A percentile compares a stretch with the other conserved stretches of the same genome.
These are phyloP conservation scores for Colletotrichum caudatum DNA, from an alignment of 2,329 filamentous ascomycete genomes.

Conservation along the genomic window DNA sequence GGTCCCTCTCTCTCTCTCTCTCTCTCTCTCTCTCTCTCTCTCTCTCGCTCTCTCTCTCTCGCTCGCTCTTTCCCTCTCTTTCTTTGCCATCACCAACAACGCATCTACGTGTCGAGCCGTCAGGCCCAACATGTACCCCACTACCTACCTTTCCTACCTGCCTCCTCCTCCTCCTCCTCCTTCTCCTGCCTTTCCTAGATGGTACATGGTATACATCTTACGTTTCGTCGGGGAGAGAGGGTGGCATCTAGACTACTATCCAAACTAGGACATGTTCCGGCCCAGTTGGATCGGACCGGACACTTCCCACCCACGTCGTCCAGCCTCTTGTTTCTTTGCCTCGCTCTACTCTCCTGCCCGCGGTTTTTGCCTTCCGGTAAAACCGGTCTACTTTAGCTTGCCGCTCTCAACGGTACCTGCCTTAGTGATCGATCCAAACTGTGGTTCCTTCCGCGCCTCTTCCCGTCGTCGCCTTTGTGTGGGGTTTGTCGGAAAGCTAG, in stretches of 20 bases:
- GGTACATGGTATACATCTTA: no score
- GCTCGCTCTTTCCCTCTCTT: background rate
- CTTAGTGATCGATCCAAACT: background rate
- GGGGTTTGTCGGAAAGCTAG: background rate
- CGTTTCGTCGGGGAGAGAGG: no score
- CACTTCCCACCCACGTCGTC: no score
- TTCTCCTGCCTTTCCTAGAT: no score
- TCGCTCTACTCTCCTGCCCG: background rate
- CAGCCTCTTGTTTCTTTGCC: background rate
- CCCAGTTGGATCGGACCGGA: background rate
- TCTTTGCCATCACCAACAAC: no score
- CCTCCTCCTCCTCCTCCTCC: no score
- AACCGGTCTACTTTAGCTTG: background rate
- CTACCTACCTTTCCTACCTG: no score
- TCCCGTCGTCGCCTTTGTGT: slow-evolving; percentile 6
- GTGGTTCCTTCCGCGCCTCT: background rate
- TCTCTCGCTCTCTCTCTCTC: no score
- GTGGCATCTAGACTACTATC: no score
- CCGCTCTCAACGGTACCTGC: background rate
- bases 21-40: background rate
- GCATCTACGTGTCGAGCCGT: no score
- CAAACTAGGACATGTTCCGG: slow-evolving; percentile 5
- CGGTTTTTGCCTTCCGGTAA: background rate
- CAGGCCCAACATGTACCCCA: no score
- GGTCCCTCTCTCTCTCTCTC: background rate